These are phyloP conservation scores for Leccinum sublutescens DNA, from an alignment of 768 basidiomycete genomes.

Conservation along the genomic window DNA sequence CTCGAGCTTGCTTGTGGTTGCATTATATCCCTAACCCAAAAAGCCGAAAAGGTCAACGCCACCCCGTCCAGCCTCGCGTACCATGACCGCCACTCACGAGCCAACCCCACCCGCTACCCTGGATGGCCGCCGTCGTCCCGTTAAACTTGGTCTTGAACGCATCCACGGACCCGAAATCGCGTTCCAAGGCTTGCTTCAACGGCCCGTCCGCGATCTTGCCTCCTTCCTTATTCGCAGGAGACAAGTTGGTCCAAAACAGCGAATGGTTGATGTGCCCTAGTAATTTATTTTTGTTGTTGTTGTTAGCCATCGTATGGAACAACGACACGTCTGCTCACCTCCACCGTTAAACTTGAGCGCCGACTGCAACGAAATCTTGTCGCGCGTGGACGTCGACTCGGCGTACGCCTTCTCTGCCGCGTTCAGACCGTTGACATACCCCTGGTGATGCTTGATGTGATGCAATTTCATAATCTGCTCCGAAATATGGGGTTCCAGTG, in stretches of 20 bases:
- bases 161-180: conserved; percentile 77
- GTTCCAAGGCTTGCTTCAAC: conserved; percentile 72
- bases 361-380: conserved; percentile 80
- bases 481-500: conserved; percentile 91
- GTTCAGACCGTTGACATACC: conserved; percentile 94
- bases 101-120: conserved; percentile 99
- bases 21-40: conserved; percentile 63
- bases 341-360: conserved; percentile 99
- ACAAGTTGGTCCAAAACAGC: conserved; percentile 97
- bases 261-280: conserved; percentile 90
- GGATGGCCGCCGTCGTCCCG: conserved; percentile 83
- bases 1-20: conserved; percentile 70
- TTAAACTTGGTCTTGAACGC: conserved; percentile 86
- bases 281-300: neutral
- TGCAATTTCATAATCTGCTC: conserved; percentile 93
- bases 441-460: conserved; percentile 88
- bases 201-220: conserved; percentile 64
- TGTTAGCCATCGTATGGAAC: neutral
- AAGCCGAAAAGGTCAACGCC: neutral
- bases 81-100: conserved; percentile 48
- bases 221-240: conserved; percentile 62
- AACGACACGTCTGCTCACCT: conserved; percentile 41
- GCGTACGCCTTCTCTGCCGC: conserved; percentile 84
- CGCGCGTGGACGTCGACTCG: conserved; percentile 61
- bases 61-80: neutral